Base-by-base conservation (phyloP, 768 basidiomycete species). In the Fistulinella prunicolor region DNA sequence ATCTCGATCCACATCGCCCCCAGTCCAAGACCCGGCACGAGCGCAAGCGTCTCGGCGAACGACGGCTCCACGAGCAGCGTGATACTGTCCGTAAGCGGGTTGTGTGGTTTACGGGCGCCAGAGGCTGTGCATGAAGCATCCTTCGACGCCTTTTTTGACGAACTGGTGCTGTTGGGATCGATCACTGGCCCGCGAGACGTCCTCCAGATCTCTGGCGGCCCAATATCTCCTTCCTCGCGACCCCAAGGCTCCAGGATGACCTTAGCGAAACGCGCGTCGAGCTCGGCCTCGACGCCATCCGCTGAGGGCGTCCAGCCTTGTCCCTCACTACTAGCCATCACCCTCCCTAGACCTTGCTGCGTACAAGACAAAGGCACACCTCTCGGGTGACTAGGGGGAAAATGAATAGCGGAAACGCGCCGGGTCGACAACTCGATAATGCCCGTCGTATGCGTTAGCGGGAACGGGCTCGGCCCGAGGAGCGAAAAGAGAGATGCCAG, bases 1-100 rank as follows among this genome's bases (percentile, higher is more conserved):
- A 88, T 71, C 66, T 90, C 85, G 19, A 88, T 78, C 79, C 81
- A 89, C 38, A 81, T 78, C 17, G 78, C 85, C 4, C 75, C 76
- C 13, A 89, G 54, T 1, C 82, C 83, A 70, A 88, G 76, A 5
- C 84, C 82, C 6, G 73, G 66, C 5, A 53, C 62, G 0, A 61
- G 57, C 3, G 61, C 56, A 30, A 86, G 56, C 30, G 66, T 64
- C 1, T 75, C 69, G 8, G 77, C 60, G 0, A 73, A 55, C 7
- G 65, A 64, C 6, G 77, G 73, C 32, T 77, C 72, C 12, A 87
- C 67, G 19, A 86, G 71, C 9, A 87, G 69, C 14, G 72, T 75
- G 59, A 90, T 84, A 29, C 71, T 74, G 50, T 87, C 83, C 47
- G 70, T 73, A 40, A 70, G 67, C 5, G 79, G 79, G 52, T 82